These are phyloP conservation scores for Priceomyces haplophilus DNA, from an alignment of 805 yeast genomes.

Conservation along the genomic window DNA sequence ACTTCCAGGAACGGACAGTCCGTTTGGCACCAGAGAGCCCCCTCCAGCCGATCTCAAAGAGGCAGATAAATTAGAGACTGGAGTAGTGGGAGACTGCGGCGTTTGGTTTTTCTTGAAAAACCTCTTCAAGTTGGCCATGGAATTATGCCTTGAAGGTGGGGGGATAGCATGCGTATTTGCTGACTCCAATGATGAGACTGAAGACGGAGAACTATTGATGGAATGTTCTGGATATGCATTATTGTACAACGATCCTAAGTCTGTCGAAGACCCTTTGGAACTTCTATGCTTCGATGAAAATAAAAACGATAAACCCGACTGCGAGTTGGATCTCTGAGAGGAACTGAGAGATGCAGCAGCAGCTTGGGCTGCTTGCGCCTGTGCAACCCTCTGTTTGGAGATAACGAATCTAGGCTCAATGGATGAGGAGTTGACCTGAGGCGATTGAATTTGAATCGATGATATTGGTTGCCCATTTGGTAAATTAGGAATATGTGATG, in stretches of 20 bases:
- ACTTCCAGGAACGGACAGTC: constrained; percentile 10
- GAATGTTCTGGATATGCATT: constrained; percentile 30
- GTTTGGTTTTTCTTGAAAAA: constrained; percentile 54
- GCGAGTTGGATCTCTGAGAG: constrained; percentile 39
- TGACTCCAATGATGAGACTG: constrained; percentile 38
- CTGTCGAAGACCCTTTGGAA: constrained; percentile 33
- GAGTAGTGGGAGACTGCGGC: constrained; percentile 15
- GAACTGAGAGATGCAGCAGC: constrained; percentile 33
- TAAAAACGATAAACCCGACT: constrained; percentile 49
- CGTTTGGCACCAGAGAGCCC: constrained; percentile 9
- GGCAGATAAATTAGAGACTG: constrained; percentile 22
- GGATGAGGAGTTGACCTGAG: constrained; percentile 53
- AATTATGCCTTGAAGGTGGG: constrained; percentile 60
- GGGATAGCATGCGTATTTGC: constrained; percentile 18
- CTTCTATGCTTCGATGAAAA: constrained; percentile 43
- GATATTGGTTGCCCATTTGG: constrained; percentile 57
- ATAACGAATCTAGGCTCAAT: constrained; percentile 87
- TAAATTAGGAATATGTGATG: constrained; percentile 45
- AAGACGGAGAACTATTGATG: constrained; percentile 29
- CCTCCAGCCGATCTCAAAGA: constrained; percentile 21
- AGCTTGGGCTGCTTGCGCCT: constrained; percentile 46
- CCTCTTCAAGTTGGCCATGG: constrained; percentile 74
- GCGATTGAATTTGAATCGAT: constrained; percentile 69
- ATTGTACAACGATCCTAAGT: constrained; percentile 41
- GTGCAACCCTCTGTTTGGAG: constrained; percentile 69